Conservation (phyloP, 2,329 filamentous ascomycete species). For the Furcasterigmium sp. region DNA sequence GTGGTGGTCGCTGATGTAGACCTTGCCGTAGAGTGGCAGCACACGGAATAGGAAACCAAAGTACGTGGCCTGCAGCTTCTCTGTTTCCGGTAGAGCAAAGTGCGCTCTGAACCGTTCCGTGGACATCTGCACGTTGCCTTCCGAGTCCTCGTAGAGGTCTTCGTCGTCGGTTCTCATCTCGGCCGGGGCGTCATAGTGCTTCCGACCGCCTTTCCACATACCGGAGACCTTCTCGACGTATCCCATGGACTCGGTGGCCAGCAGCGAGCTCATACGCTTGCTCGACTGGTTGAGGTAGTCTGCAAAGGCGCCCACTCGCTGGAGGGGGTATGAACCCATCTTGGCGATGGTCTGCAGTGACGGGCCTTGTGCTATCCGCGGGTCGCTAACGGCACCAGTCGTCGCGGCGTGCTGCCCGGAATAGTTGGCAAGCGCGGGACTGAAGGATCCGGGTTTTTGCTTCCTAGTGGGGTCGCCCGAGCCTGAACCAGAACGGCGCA, state of each 20-base stretch:
- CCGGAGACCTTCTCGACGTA: conserved; percentile 96
- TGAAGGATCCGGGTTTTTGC: conserved; percentile 2
- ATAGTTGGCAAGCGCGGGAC: conserved; percentile 7
- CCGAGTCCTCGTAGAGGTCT: conserved; percentile 47
- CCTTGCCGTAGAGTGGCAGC: conserved; percentile 88
- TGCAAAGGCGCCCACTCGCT: conserved; percentile 77
- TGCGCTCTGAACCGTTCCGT: conserved; percentile 83
- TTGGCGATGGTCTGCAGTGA: conserved; percentile 49
- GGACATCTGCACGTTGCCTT: conserved; percentile 59
- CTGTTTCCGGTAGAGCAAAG: conserved; percentile 80
- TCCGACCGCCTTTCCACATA: conserved; percentile 90
- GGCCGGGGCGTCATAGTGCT: conserved; percentile 70
- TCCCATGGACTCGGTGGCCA: conserved; percentile 89
- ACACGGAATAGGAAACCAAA: conserved; percentile 90
- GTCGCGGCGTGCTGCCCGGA: conserved; percentile 28
- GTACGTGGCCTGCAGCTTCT: conserved; percentile 82
- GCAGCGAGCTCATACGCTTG: conserved; percentile 72
- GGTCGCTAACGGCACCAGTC: conserved; percentile 29
- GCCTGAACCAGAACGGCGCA: conserved; percentile 44
- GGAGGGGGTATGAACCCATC: conserved; percentile 71
- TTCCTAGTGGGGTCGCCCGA: conserved; percentile 12
- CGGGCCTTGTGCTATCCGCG: conserved; percentile 23
- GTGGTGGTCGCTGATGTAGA: conserved; percentile 82
- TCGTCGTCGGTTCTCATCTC: conserved; percentile 49
- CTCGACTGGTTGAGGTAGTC: conserved; percentile 76